These are phyloP conservation scores for Nemophila menziesii DNA, from an alignment of 257 asterid species.

Conservation along the genomic window DNA sequence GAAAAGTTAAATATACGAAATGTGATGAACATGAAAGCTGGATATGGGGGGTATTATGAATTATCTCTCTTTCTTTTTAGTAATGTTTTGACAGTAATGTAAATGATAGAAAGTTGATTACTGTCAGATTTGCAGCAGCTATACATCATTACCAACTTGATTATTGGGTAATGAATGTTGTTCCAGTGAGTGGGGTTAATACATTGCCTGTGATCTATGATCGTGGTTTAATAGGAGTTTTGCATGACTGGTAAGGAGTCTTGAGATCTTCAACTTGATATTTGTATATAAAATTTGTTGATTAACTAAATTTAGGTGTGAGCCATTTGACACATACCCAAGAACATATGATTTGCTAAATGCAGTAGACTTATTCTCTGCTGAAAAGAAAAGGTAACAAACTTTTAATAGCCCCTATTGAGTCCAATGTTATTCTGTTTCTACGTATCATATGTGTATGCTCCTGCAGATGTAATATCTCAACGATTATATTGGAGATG, in stretches of 20 bases:
- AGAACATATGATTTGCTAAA: conserved; percentile 58
- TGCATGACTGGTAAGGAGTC: conserved; percentile 77
- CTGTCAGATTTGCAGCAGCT: conserved; percentile 81
- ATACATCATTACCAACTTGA: conserved; percentile 49
- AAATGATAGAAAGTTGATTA: background rate
- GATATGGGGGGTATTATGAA: conserved; percentile 94
- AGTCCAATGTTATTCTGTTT: background rate
- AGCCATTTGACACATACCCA: conserved; percentile 65
- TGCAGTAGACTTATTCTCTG: conserved; percentile 53
- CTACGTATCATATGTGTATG: background rate
- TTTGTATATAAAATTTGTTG: background rate
- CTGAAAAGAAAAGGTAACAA: conserved; percentile 41
- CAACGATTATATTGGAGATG: conserved; percentile 62
- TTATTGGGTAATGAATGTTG: conserved; percentile 89
- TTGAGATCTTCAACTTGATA: background rate
- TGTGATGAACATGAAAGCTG: conserved; percentile 97
- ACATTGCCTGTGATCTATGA: conserved; percentile 87
- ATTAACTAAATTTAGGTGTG: conserved; percentile 32
- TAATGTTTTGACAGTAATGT: conserved; percentile 1
- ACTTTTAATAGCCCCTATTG: background rate
- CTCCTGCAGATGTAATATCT: conserved; percentile 36
- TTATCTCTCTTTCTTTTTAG: too few species aligned
- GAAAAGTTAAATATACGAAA: conserved; percentile 51
- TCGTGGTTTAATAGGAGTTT: conserved; percentile 88
- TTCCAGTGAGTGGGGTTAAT: conserved; percentile 82